Evolutionary conservation across 129 eudicot genomes (phyloP), one percentile per base, ranked within the genome.

Genomic region (Cynara cardunculus): DNA sequence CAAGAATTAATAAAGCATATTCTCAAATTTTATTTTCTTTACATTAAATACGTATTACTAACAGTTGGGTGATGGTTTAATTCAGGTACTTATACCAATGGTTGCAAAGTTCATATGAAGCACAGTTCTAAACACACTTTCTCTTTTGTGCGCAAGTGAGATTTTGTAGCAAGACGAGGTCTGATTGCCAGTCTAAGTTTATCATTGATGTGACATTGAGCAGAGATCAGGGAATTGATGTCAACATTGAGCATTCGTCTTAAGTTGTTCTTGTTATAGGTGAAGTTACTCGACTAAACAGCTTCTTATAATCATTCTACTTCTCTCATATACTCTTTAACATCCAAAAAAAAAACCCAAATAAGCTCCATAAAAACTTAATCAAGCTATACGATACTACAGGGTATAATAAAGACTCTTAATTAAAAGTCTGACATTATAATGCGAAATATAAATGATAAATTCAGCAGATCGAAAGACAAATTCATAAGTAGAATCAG

Each of bases 151-250:
- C 59, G 24, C 25, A 32, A 31, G 61, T 9, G 26, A 32, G 32
- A 62, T 5, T 19, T 62, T 32, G 18, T 6, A 30, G 80, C 7
- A 76, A 61, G 66, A 32, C 21, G 64, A 59, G 56, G 61, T 76
- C 72, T 69, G 72, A 65, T 66, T 77, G 7, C 19, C 39, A 66
- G 39, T 35, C 74, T 77, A 66, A n/a, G 9, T 3, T 10, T 11
- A 66, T 77, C 65, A 24, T 16, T 61, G 1, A 35, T 37, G 28
- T 19, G 1, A 41, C 65, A 25, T 2, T 25, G n/a, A 41, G 81
- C 65, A 78, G 28, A 68, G 69, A 67, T 77, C 82, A 67, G 68
- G 67, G 41, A 78, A 78, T 1, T n/a, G 75, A 44, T n/a, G 46
- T 44, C 16, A 69, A 69, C 46, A 49, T 21, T 30, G 76, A 69